Base-by-base conservation (phyloP, 345 rosid genomes). In the Salix udensis region DNA sequence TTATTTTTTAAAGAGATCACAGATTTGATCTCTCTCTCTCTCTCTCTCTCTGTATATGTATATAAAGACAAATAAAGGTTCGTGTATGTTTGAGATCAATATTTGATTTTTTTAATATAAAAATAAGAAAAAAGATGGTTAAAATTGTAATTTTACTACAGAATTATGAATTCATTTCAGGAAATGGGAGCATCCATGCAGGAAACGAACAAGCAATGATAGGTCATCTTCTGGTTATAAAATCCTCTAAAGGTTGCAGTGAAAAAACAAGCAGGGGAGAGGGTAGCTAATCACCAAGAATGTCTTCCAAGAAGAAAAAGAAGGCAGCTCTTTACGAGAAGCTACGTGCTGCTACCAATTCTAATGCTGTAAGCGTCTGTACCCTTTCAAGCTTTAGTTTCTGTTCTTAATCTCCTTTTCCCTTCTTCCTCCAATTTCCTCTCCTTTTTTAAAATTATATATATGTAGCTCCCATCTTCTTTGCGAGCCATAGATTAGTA, bases 281-380 rank as follows among this genome's bases (percentile, higher is more conserved):
- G 42, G 72, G 72, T n/a, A 37, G n/a, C 53, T 62, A 55, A 55
- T 75, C 52, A 73, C 23, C 13, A n/a, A 23, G 64, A 10, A 58
- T 82, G 86, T 65, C 84, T 26, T 80, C 85, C 52, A 73, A 86
- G 79, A 84, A 72, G 75, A 76, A 74, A 70, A 88, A 83, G 79
- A 78, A 77, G 67, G 80, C 84, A 5, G 65, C 82, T 76, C 84
- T 88, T 18, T 66, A 80, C 34, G 74, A 80, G 71, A 83, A 84
- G 77, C 76, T 86, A 71, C 82, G 91, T 18, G 76, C 87, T 62
- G 87, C 78, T 30, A 78, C 89, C 76, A 70, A 84, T 76, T 88
- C 93, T 48, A 74, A 65, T 68, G 79, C 93, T 68, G 93, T 89
- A 88, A 69, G 39, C 15, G 1, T n/a, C 26, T 19, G 39, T 1